Evolutionary conservation across 1,284 basidiomycete species (phyloP).

Genomic region (Tylopilus sp.): DNA sequence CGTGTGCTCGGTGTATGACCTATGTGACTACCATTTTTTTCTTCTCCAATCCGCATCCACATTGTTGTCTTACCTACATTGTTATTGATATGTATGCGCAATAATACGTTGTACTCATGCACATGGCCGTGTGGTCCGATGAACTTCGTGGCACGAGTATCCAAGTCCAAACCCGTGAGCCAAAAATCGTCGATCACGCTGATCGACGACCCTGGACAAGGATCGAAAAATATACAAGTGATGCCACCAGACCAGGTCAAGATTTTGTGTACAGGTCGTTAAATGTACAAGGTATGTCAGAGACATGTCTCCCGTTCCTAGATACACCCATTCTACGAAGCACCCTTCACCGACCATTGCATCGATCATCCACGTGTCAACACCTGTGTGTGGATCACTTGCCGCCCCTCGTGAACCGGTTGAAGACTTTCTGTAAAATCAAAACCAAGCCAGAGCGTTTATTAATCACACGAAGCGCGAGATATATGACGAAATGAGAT

Average conservation of each 20-base stretch:
- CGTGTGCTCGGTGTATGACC: slow-evolving; percentile 22
- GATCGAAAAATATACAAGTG: neutral
- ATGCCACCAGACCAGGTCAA: neutral
- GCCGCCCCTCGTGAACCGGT: slow-evolving; percentile 20
- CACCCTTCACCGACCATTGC: too few relatives aligned
- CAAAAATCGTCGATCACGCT: neutral
- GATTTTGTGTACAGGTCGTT: slow-evolving; percentile 9
- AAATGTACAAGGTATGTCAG: slow-evolving; percentile 1
- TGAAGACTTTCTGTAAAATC: slow-evolving; percentile 29
- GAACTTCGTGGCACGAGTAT: too few relatives aligned
- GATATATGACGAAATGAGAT: slow-evolving; percentile 5
- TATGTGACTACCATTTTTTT: slow-evolving; percentile 5
- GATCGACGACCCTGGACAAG: neutral
- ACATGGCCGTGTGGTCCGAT: neutral
- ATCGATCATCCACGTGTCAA: neutral
- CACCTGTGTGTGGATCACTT: slow-evolving; percentile 15
- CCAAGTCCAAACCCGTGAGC: neutral
- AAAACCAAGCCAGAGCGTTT: slow-evolving; percentile 13
- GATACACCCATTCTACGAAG: neutral
- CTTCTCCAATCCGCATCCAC: neutral
- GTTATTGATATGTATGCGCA: slow-evolving; percentile 26
- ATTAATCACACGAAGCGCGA: slow-evolving; percentile 23
- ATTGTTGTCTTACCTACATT: neutral
- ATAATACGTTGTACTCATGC: slow-evolving; percentile 8
- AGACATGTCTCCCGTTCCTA: neutral